phyloP scores from a whole-genome alignment of 768 basidiomycete species.

The Dentipellis sp. region DNA sequence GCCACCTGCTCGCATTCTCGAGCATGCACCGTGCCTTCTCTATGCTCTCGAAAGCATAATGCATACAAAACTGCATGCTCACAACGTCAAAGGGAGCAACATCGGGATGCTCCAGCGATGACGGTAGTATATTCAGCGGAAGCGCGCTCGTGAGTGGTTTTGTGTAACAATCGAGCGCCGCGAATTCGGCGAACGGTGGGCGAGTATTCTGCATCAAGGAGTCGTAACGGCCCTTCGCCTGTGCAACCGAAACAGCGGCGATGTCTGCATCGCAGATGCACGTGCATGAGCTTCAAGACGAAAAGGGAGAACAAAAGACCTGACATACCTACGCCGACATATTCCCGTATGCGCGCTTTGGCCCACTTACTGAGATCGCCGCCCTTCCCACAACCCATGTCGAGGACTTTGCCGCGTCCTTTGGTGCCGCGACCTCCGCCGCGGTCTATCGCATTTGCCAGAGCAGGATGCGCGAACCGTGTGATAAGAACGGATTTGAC shows the following conservation, averaged over 20 bases:
- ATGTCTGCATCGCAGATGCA: conserved; percentile 49
- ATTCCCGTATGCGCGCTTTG: conserved; percentile 72
- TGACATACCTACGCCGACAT: conserved; percentile 70
- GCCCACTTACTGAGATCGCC: conserved; percentile 96
- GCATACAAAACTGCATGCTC: conserved; percentile 99
- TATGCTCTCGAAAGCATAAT: conserved; percentile 94
- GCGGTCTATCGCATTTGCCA: conserved; percentile 21
- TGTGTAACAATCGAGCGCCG: conserved; percentile 82
- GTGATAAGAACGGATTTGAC: conserved; percentile 95
- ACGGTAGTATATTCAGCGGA: conserved; percentile 42
- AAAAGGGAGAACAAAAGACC: conserved; percentile 3
- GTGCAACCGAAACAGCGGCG: conserved; percentile 79
- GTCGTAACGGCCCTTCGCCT: conserved; percentile 71
- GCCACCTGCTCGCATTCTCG: conserved; percentile 72
- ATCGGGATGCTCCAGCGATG: background rate
- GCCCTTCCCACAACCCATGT: conserved; percentile 98
- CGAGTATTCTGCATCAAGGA: conserved; percentile 36
- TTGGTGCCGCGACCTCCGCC: conserved; percentile 20
- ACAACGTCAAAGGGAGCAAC: conserved; percentile 84
- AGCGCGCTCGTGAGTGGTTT: conserved; percentile 65
- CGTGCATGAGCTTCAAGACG: conserved; percentile 1
- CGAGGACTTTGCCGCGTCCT: conserved; percentile 70
- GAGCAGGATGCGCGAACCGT: conserved; percentile 71
- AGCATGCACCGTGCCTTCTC: conserved; percentile 88
- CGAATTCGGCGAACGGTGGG: conserved; percentile 81